Conservation (phyloP, 805 yeast genomes). For the Metschnikowia lachancei region DNA sequence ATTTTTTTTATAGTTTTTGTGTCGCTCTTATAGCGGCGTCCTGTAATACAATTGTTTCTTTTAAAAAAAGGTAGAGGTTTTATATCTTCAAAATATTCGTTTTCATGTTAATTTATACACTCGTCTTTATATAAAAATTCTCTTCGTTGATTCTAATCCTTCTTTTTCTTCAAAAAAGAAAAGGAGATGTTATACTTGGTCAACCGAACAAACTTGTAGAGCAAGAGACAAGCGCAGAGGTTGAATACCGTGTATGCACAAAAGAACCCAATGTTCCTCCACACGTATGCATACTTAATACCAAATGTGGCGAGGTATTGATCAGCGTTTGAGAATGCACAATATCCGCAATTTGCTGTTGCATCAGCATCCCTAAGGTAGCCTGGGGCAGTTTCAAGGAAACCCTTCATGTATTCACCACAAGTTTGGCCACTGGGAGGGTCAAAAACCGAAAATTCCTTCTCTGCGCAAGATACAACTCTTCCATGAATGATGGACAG, state of each 20-base stretch:
- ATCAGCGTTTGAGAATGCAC: conserved; percentile 13
- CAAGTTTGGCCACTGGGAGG: conserved; percentile 42
- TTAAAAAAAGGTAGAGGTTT: no score
- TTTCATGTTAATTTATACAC: no score
- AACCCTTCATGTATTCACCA: conserved; percentile 13
- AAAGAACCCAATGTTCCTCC: conserved; percentile 19
- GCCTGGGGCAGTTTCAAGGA: conserved; percentile 10
- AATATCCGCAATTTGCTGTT: conserved; percentile 15
- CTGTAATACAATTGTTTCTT: no score
- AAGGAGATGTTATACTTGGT: conserved; percentile 10
- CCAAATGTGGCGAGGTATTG: conserved; percentile 12
- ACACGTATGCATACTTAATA: conserved; percentile 13
- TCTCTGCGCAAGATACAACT: conserved; percentile 44
- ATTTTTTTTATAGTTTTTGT: no score
- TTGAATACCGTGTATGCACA: conserved; percentile 16
- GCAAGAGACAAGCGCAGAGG: conserved; percentile 13
- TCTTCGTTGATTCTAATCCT: neutral
- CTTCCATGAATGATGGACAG: conserved; percentile 43
- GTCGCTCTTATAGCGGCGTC: no score
- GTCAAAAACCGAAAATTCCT: conserved; percentile 47
- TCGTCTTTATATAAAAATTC: no score
- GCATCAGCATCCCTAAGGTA: conserved; percentile 14
- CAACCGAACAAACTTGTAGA: conserved; percentile 15
- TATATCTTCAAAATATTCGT: no score
- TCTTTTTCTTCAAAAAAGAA: conserved; percentile 7